Base-by-base conservation (phyloP, 805 yeast genomes). In the Cyberlindnera suaveolens region DNA sequence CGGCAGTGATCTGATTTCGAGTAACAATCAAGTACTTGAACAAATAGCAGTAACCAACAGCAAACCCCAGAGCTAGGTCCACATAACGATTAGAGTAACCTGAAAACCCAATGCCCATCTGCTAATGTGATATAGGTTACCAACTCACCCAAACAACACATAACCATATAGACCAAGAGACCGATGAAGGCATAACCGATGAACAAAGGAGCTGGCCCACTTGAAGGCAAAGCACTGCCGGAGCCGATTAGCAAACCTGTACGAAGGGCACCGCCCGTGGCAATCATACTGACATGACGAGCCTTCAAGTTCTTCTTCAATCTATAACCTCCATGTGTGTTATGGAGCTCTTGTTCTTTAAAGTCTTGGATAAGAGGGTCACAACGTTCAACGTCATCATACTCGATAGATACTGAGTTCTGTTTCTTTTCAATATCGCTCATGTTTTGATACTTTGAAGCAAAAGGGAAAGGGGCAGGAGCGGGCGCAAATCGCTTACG, bases 181-280 rank as follows among this genome's bases (percentile, higher is more conserved):
- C 95, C 95, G 51, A 85, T 80, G 41, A 80, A 60, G 6, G 80
- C 62, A 58, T 86, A 87, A 4, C 87, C 76, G 41, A 85, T 72
- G 34, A 82, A 58, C 31, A 72, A 56, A 4, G 75, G 61, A 4
- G 67, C 77, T 4, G 86, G 84, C 10, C 88, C 88, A 46, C 82
- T 78, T 17, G 71, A 67, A 15, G 58, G 57, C 40, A 82, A 63
- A 0, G 84, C 77, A 33, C 72, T 62, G 43, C 86, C 86, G 5
- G 83, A 72, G 40, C 85, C 85, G 43, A 81, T 74, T 45, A 82
- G 76, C 45, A 81, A 62, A 54, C 87, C 86, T 26, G 87, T 80
- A 64, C 88, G 88, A 47, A 82, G 75, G 42, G 81, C 74, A 56
- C 86, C 85, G 50, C 85, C 88, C 46, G 82, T 74, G 40, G 87